Conservation (phyloP, 2,329 filamentous ascomycete genomes). For the Sphaerulina musiva region DNA sequence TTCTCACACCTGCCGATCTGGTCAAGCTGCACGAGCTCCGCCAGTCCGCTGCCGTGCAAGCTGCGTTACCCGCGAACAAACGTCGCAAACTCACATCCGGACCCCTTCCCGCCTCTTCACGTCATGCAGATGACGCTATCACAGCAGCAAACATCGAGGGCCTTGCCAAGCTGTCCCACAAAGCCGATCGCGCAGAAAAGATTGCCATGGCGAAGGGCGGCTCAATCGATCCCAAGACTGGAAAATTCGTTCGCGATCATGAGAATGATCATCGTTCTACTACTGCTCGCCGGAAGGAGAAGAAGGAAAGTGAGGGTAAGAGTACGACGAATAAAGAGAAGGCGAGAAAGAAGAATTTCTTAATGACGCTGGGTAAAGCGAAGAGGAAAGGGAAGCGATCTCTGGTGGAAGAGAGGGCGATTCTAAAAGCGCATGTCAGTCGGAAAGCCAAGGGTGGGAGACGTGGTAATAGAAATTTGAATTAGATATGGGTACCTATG, state of each 20-base stretch:
- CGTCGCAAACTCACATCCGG: slow-evolving; percentile 33
- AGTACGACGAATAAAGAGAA: slow-evolving; percentile 97
- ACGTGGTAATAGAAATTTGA: slow-evolving; percentile 55
- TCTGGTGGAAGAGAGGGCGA: slow-evolving; percentile 75
- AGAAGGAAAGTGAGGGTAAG: slow-evolving; percentile 85
- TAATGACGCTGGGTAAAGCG: slow-evolving; percentile 96
- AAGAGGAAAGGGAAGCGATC: slow-evolving; percentile 93
- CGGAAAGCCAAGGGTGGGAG: slow-evolving; percentile 77
- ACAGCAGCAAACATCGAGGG: slow-evolving; percentile 90
- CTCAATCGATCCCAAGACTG: slow-evolving; percentile 49
- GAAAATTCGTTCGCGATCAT: slow-evolving; percentile 43
- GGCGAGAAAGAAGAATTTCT: slow-evolving; percentile 92
- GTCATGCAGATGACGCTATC: slow-evolving; percentile 75
- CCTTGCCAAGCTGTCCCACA: slow-evolving; percentile 67
- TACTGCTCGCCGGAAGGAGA: slow-evolving; percentile 73
- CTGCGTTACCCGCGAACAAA: slow-evolving; percentile 45
- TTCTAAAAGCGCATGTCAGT: slow-evolving; percentile 73
- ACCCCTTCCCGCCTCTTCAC: slow-evolving; percentile 27
- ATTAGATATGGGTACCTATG: neutral
- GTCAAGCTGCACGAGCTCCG: slow-evolving; percentile 87
- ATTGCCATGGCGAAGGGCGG: slow-evolving; percentile 69
- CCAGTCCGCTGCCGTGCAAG: slow-evolving; percentile 63
- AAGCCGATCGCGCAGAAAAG: slow-evolving; percentile 83
- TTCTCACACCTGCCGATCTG: slow-evolving; percentile 93
- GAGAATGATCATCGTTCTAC: slow-evolving; percentile 70